Evolutionary conservation across 1,284 basidiomycete species (phyloP).

Genomic region (Trametes pubescens): DNA sequence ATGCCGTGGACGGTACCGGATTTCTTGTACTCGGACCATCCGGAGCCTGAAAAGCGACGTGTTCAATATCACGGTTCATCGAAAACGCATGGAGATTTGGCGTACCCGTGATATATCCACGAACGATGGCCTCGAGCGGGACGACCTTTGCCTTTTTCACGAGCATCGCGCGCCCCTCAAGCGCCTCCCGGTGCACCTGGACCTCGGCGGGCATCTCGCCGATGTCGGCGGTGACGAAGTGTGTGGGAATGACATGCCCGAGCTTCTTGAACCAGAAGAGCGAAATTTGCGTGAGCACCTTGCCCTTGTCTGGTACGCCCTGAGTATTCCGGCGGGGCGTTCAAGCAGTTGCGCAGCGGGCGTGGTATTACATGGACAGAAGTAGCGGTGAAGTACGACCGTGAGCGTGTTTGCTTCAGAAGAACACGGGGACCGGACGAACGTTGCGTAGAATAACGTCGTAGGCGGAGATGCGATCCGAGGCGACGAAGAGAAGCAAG

Average conservation of each 20-base stretch:
- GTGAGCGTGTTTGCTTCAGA: slow-evolving; percentile 14
- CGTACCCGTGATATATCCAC: slow-evolving; percentile 94
- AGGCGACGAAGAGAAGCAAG: slow-evolving; percentile 91
- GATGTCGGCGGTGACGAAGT: slow-evolving; percentile 81
- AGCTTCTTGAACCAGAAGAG: slow-evolving; percentile 96
- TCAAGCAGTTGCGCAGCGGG: background rate
- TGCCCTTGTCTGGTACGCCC: slow-evolving; percentile 96
- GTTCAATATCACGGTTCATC: slow-evolving; percentile 40
- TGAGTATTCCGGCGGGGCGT: slow-evolving; percentile 42
- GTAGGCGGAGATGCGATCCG: slow-evolving; percentile 96
- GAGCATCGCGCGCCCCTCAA: slow-evolving; percentile 91
- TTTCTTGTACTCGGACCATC: slow-evolving; percentile 94
- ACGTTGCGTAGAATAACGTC: slow-evolving; percentile 96
- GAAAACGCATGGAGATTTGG: slow-evolving; percentile 7
- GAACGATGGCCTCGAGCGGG: slow-evolving; percentile 96
- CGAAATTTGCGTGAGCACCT: slow-evolving; percentile 89
- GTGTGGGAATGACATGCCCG: slow-evolving; percentile 82
- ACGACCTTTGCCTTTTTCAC: slow-evolving; percentile 91
- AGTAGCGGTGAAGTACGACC: background rate
- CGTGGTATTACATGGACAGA: background rate
- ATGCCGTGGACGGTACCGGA: slow-evolving; percentile 92
- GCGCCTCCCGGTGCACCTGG: slow-evolving; percentile 70
- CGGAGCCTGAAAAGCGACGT: slow-evolving; percentile 73
- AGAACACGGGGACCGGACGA: slow-evolving; percentile 43
- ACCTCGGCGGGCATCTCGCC: slow-evolving; percentile 82